These are phyloP conservation scores for Kodamaea suecica DNA, from an alignment of 1,139 yeast genomes.

Conservation along the genomic window DNA sequence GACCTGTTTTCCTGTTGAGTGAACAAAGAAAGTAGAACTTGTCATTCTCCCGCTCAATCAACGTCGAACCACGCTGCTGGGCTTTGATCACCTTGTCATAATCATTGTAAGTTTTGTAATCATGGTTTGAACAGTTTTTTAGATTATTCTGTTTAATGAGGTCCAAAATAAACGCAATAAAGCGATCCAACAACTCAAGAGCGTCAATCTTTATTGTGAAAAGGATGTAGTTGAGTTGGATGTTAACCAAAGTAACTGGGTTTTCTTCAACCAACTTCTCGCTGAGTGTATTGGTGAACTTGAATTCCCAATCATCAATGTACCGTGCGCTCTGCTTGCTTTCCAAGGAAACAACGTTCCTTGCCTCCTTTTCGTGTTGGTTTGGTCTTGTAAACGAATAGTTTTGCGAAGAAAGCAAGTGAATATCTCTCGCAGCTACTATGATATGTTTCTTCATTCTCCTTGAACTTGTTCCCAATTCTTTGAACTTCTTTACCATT, in stretches of 20 bases:
- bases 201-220: conserved; percentile 32
- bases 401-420: conserved; percentile 1
- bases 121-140: conserved; percentile 6
- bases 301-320: conserved; percentile 25
- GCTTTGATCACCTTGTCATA: conserved; percentile 3
- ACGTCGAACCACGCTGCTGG: conserved; percentile 1
- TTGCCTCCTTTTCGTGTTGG: background rate
- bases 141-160: conserved; percentile 6
- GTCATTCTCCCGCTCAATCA: conserved; percentile 9
- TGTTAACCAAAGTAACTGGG: conserved; percentile 27
- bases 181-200: conserved; percentile 22
- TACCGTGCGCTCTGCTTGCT: conserved; percentile 10
- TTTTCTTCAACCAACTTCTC: conserved; percentile 27
- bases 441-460: conserved; percentile 9
- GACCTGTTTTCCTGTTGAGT: conserved; percentile 31
- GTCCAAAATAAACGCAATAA: conserved; percentile 10
- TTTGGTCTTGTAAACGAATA: conserved; percentile 3
- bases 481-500: conserved; percentile 9
- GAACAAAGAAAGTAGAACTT: conserved; percentile 26
- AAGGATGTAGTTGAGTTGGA: conserved; percentile 37
- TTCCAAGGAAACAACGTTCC: background rate
- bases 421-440: conserved; percentile 9
- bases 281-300: conserved; percentile 23
- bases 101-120: conserved; percentile 6
- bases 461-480: conserved; percentile 4